phyloP scores from a whole-genome alignment of 177 flowering plant species.

The Vitis hybrid region DNA sequence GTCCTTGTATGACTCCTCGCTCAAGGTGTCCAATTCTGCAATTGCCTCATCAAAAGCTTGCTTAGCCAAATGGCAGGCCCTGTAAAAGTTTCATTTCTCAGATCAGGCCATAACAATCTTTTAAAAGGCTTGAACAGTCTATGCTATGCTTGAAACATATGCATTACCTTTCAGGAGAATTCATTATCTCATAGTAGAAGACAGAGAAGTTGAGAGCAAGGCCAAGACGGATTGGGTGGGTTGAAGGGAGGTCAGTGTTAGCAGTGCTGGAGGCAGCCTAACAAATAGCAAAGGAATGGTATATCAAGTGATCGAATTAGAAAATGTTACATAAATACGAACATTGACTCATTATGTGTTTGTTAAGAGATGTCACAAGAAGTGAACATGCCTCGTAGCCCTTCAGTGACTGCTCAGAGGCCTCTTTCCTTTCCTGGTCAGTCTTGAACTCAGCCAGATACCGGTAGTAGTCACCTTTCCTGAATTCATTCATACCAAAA shows the following conservation, averaged over 20 bases:
- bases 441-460: slow-evolving; percentile 78
- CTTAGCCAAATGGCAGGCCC: slow-evolving; percentile 88
- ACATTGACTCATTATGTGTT: neutral
- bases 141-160: neutral
- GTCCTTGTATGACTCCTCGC: slow-evolving; percentile 90
- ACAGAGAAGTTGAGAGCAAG: slow-evolving; percentile 83
- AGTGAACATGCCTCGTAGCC: slow-evolving; percentile 60
- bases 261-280: slow-evolving; percentile 72
- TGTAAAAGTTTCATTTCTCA: slow-evolving; percentile 16
- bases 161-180: slow-evolving; percentile 67
- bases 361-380: neutral
- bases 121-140: no score
- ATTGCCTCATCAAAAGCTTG: slow-evolving; percentile 94
- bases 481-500: slow-evolving; percentile 20
- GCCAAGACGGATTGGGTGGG: slow-evolving; percentile 81
- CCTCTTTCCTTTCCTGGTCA: slow-evolving; percentile 65
- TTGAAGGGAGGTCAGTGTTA: slow-evolving; percentile 67
- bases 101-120: no score
- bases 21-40: slow-evolving; percentile 77
- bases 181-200: slow-evolving; percentile 77
- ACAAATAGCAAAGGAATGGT: neutral
- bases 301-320: neutral
- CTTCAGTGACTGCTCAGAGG: slow-evolving; percentile 66
- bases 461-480: slow-evolving; percentile 78
- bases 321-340: neutral